Conservation (phyloP, 192 early-diverging fungal genomes). For the Backusella mclennaniae region DNA sequence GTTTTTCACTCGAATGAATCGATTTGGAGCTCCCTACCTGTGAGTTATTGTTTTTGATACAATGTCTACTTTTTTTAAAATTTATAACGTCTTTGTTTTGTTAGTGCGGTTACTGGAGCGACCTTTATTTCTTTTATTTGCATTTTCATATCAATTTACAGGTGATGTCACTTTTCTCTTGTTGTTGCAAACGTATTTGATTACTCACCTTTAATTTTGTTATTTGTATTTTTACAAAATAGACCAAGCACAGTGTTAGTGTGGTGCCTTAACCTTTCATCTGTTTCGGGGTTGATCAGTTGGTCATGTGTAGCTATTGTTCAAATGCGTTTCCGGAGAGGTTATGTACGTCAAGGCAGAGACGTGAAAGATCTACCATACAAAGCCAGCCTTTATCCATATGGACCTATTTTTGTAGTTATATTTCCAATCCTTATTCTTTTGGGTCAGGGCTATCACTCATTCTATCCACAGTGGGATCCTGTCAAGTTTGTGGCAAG, state of each 20-base stretch:
- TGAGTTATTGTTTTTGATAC: background rate
- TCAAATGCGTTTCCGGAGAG: constrained; percentile 78
- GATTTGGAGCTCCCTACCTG: constrained; percentile 53
- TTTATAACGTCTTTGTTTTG: background rate
- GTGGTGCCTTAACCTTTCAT: background rate
- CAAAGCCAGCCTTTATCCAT: constrained; percentile 61
- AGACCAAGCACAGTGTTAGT: constrained; percentile 54
- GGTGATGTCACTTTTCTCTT: background rate
- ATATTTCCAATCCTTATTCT: constrained; percentile 56
- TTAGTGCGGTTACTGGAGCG: constrained; percentile 47
- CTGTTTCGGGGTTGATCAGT: constrained; percentile 71
- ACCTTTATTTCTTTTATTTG: constrained; percentile 50
- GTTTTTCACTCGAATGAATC: constrained; percentile 53
- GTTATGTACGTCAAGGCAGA: constrained; percentile 67
- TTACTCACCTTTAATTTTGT: background rate
- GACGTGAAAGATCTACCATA: constrained; percentile 62
- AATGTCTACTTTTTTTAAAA: background rate
- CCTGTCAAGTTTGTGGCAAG: constrained; percentile 48
- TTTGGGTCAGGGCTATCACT: constrained; percentile 57
- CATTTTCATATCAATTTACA: constrained; percentile 50
- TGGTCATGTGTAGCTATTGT: constrained; percentile 75
- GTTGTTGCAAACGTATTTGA: constrained; percentile 50
- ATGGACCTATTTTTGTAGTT: constrained; percentile 63
- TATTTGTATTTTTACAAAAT: constrained; percentile 53
- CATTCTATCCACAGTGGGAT: constrained; percentile 54